Conservation (phyloP, 441 rosid species). For the Populus trichocarpa region DNA sequence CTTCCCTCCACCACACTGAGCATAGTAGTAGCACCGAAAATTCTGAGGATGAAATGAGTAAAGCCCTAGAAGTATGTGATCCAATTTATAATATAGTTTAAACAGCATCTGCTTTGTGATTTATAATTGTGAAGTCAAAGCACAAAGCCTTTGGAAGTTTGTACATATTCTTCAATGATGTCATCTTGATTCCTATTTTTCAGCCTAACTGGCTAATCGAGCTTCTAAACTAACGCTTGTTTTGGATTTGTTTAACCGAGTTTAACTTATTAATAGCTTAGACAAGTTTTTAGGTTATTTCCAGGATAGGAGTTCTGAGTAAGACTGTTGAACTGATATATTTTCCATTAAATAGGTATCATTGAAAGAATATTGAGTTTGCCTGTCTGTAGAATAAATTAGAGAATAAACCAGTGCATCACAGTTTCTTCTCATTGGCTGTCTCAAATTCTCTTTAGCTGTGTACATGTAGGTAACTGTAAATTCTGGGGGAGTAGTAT, state of each 20-base stretch:
- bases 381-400: not conserved
- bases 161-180: not conserved
- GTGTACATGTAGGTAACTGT: constrained; percentile 72
- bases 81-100: not conserved
- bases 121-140: not conserved
- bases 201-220: not conserved
- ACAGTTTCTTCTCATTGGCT: constrained; percentile 7
- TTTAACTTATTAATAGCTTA: not conserved
- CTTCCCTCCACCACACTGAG: constrained; percentile 96
- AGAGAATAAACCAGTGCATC: not conserved
- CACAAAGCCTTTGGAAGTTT: not conserved
- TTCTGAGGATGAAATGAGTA: constrained; percentile 88
- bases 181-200: not conserved
- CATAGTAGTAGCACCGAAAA: constrained; percentile 80
- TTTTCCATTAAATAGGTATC: not conserved
- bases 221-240: not conserved
- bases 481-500: constrained; percentile 99
- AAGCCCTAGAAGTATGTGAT: constrained; percentile 78
- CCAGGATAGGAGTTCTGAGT: not conserved
- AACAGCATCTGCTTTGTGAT: not conserved
- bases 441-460: constrained; percentile 27
- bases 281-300: not conserved
- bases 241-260: not conserved
- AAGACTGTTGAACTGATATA: constrained; percentile 1
- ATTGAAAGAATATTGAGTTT: not conserved